Evolutionary conservation across 257 asterid species (phyloP).

Genomic region (Solanum paucissectum): DNA sequence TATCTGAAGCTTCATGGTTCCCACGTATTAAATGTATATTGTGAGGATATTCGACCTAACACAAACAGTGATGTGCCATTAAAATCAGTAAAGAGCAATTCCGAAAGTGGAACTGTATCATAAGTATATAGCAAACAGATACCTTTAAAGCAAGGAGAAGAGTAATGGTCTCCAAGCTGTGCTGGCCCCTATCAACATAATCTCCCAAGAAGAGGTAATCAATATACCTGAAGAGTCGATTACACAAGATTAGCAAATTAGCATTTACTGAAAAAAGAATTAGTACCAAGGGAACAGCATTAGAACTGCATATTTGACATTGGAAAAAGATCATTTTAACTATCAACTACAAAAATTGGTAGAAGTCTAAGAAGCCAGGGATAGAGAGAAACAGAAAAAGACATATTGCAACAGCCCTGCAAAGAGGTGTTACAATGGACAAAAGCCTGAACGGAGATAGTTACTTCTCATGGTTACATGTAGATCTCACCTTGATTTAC

Average conservation of each 20-base stretch:
- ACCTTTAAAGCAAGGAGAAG: slow-evolving; percentile 98
- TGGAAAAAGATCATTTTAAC: background rate
- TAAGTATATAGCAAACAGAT: background rate
- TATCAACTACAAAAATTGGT: background rate
- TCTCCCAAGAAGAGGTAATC: slow-evolving; percentile 98
- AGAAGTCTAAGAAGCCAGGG: background rate
- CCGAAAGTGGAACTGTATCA: background rate
- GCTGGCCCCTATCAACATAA: slow-evolving; percentile 99
- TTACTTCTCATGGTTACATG: background rate
- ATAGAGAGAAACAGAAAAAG: background rate
- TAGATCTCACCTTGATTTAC: background rate
- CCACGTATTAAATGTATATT: slow-evolving; percentile 95
- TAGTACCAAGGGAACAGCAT: background rate
- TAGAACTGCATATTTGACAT: background rate
- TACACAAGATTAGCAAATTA: slow-evolving; percentile 12
- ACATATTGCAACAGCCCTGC: background rate
- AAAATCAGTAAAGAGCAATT: background rate
- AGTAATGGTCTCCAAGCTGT: slow-evolving; percentile 89
- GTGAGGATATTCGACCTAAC: slow-evolving; percentile 77
- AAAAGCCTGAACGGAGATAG: background rate
- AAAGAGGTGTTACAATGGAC: background rate
- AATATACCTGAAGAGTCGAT: slow-evolving; percentile 57
- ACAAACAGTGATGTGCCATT: background rate
- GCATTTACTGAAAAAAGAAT: background rate
- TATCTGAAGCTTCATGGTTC: slow-evolving; percentile 99